A percentile compares a stretch with the other conserved stretches of the same genome.
Evolutionary conservation across 176 grass and related monocot genomes (phyloP).

Genomic region (Ensete ventricosum): DNA sequence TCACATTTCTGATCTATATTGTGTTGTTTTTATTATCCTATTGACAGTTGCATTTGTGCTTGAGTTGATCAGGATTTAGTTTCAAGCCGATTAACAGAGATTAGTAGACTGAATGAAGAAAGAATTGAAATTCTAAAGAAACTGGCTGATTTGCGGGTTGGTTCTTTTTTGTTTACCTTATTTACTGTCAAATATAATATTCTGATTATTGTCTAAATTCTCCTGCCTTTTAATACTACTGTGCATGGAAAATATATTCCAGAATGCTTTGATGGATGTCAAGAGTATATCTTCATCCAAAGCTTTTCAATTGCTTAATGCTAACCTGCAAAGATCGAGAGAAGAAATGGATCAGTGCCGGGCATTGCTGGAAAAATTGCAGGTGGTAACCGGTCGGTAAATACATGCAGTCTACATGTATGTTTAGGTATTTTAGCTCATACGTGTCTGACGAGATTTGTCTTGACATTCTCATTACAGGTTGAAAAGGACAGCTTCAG

Average conservation of each 20-base stretch:
- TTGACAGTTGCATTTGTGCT: conserved; percentile 19
- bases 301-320: conserved; percentile 59
- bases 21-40: background rate
- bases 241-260: conserved; percentile 15
- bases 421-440: conserved; percentile 1
- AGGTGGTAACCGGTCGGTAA: conserved; percentile 69
- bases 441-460: conserved; percentile 23
- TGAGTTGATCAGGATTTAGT: conserved; percentile 42
- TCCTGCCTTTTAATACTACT: background rate
- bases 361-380: conserved; percentile 75
- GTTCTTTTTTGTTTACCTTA: conserved; percentile 16
- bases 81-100: conserved; percentile 58
- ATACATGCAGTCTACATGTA: conserved; percentile 29
- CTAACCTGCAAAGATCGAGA: conserved; percentile 52
- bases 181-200: background rate
- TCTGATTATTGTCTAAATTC: background rate
- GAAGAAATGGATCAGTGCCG: conserved; percentile 48
- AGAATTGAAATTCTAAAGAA: conserved; percentile 83
- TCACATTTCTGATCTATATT: background rate
- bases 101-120: conserved; percentile 73
- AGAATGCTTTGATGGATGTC: conserved; percentile 84
- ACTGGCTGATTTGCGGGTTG: conserved; percentile 66
- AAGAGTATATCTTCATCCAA: conserved; percentile 73
- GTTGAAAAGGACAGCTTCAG: conserved; percentile 68
- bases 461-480: conserved; percentile 37